phyloP scores from a whole-genome alignment of 345 rosid genomes.

The Diplotaxis tenuifolia region DNA sequence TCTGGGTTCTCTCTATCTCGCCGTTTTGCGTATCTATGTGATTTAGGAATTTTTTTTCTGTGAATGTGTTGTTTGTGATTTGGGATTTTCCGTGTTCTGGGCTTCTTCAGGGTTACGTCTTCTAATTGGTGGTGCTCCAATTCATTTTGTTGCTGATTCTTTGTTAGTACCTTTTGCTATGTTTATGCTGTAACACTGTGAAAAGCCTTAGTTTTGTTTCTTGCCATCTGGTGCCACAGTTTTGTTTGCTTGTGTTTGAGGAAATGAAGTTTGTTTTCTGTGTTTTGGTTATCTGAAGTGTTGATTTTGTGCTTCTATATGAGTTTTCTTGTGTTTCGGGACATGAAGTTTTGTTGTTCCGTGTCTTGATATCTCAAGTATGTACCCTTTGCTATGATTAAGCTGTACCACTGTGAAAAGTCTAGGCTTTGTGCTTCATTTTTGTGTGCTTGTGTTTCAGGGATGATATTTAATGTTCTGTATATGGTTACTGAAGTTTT shows the following conservation, averaged over 20 bases:
- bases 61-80: conserved; percentile 4
- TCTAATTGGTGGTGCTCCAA: neutral
- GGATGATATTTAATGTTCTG: too few relatives aligned
- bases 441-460: too few relatives aligned
- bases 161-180: neutral
- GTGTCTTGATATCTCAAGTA: neutral
- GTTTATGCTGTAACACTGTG: conserved; percentile 14
- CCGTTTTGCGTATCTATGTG: too few relatives aligned
- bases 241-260: conserved; percentile 16
- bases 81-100: conserved; percentile 8
- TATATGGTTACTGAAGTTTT: too few relatives aligned
- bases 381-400: too few relatives aligned
- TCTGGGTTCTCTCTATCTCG: neutral
- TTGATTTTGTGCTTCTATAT: neutral
- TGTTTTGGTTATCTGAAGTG: neutral
- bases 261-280: conserved; percentile 9
- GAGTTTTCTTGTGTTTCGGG: conserved; percentile 28
- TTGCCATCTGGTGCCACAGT: neutral
- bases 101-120: neutral
- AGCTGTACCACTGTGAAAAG: too few relatives aligned
- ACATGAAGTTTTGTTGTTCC: neutral
- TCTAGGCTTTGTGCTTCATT: too few relatives aligned
- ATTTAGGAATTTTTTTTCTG: conserved; percentile 23
- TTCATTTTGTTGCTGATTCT: conserved; percentile 10
- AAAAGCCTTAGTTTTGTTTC: neutral